Percentiles rank a stretch among this genome's conserved stretches.
phyloP scores from a whole-genome alignment of 441 rosid genomes.

The Kokia cookei region DNA sequence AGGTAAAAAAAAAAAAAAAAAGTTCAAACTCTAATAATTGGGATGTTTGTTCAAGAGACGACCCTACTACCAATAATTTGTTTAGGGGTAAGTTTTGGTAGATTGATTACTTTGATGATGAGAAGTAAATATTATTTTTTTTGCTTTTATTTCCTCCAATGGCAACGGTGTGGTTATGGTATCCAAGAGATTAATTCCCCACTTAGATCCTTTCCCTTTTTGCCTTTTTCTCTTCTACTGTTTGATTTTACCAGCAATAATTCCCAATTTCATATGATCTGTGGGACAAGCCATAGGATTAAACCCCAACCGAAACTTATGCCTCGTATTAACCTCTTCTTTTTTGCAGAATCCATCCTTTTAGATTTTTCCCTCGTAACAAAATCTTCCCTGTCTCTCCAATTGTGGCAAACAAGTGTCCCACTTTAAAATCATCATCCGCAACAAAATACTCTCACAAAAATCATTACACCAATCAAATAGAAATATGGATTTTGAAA shows the following conservation, averaged over 20 bases:
- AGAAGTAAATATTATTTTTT: neutral
- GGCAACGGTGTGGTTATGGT: neutral
- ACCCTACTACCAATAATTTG: too few relatives aligned
- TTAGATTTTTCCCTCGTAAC: neutral
- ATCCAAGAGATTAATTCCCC: slow-evolving; percentile 7
- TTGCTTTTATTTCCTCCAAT: neutral
- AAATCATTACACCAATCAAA: too few relatives aligned
- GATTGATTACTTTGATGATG: neutral
- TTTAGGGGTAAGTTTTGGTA: neutral
- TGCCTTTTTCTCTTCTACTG: neutral
- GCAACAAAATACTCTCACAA: neutral
- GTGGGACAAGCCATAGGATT: neutral
- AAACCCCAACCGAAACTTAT: neutral
- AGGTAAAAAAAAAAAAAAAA: neutral
- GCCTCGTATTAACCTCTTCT: neutral
- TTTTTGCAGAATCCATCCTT: neutral
- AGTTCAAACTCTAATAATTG: neutral
- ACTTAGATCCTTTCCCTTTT: neutral
- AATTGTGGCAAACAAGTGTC: neutral
- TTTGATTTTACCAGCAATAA: neutral
- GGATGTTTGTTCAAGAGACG: neutral
- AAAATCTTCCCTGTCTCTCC: neutral
- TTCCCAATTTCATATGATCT: neutral
- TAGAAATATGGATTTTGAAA: too few relatives aligned
- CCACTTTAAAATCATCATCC: neutral